Percentiles rank a stretch among this genome's conserved stretches.
phyloP scores from a whole-genome alignment of 2,329 filamentous ascomycete species.

The Phialemonium atrogriseum region DNA sequence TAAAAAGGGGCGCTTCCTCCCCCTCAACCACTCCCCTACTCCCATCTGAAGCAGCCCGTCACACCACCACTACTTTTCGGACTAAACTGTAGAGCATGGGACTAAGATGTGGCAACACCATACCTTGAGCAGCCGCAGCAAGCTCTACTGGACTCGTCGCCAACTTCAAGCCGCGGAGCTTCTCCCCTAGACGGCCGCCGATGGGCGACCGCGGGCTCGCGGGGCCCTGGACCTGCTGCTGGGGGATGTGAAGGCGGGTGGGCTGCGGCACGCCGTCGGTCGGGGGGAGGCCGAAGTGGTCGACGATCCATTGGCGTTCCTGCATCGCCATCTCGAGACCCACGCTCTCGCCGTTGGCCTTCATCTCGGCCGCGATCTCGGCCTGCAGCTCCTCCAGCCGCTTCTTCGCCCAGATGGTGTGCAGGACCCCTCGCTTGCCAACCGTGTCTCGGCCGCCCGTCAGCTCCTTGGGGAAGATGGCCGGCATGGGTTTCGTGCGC shows the following conservation, averaged over 20 bases:
- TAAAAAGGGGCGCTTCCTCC: no score
- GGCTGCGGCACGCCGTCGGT: conserved; percentile 14
- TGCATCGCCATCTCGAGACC: conserved; percentile 76
- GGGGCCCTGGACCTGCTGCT: conserved; percentile 17
- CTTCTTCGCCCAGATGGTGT: conserved; percentile 86
- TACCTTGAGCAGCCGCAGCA: conserved; percentile 43
- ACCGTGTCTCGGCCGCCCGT: conserved; percentile 57
- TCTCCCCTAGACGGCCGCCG: conserved; percentile 55
- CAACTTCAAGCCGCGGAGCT: conserved; percentile 69
- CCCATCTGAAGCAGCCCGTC: no score
- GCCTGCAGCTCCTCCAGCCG: conserved; percentile 64
- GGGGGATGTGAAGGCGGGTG: conserved; percentile 15
- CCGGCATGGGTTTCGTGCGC: conserved; percentile 70
- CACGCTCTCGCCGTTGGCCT: conserved; percentile 69
- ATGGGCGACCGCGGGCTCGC: conserved; percentile 31
- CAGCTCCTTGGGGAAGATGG: conserved; percentile 74
- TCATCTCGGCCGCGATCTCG: conserved; percentile 69
- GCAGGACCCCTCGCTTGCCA: conserved; percentile 73
- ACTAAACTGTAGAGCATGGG: no score
- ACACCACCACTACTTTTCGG: no score
- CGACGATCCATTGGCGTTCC: conserved; percentile 78
- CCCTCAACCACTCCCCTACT: no score
- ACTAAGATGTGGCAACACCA: conserved; percentile 11
- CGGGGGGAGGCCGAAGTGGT: conserved; percentile 61
- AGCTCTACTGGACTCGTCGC: conserved; percentile 64